phyloP scores from a whole-genome alignment of 78 protist species.

The Dictyostelium intermedium region DNA sequence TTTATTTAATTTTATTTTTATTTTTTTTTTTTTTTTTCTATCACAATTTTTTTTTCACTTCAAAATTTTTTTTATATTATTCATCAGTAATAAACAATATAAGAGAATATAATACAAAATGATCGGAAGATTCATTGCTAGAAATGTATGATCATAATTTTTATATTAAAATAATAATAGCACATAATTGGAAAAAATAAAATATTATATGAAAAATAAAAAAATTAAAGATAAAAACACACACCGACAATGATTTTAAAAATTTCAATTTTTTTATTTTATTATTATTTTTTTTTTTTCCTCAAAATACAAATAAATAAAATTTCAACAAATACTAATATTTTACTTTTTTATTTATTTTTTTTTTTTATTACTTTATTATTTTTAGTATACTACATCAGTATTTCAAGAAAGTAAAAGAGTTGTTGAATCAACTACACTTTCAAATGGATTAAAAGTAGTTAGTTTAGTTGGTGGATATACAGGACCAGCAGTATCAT shows the following conservation, averaged over 20 bases:
- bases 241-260: no score
- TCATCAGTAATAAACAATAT: neutral
- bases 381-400: neutral
- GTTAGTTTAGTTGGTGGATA: constrained; percentile 71
- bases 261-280: no score
- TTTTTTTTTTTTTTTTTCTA: no score
- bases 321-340: no score
- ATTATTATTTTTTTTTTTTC: no score
- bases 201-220: no score
- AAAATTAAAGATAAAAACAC: no score
- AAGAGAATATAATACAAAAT: neutral
- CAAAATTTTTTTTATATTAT: neutral
- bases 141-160: neutral
- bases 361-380: neutral
- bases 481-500: constrained; percentile 66
- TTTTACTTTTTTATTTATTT: neutral
- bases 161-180: neutral
- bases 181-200: neutral
- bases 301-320: no score
- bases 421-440: constrained; percentile 44
- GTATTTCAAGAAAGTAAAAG: constrained; percentile 42
- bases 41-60: neutral
- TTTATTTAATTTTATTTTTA: no score
- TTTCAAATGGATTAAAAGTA: constrained; percentile 69
- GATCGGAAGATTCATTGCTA: neutral